Evolutionary conservation across 73 alveolate species (phyloP).

Genomic region (Paramecium bursaria): DNA sequence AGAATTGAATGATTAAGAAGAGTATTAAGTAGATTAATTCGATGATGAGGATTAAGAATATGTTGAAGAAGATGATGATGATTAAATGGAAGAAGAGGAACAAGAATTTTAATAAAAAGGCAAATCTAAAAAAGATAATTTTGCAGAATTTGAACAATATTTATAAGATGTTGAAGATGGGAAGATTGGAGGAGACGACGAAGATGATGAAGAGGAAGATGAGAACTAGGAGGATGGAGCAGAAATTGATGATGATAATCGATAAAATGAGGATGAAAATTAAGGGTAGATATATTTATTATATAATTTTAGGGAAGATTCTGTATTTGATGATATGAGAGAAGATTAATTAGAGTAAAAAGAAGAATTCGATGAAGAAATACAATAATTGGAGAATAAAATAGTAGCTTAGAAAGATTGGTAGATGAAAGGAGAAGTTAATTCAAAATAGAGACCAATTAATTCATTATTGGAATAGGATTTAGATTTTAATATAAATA

Average conservation of each 20-base stretch:
- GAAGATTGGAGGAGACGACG: constrained; percentile 28
- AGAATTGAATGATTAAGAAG: constrained; percentile 10
- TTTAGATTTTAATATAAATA: constrained; percentile 61
- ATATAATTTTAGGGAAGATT: constrained; percentile 54
- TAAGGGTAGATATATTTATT: constrained; percentile 32
- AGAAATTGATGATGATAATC: constrained; percentile 21
- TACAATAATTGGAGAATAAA: constrained; percentile 41
- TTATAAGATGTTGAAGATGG: constrained; percentile 59
- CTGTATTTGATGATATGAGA: constrained; percentile 63
- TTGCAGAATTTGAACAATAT: constrained; percentile 53
- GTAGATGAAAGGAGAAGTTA: constrained; percentile 61
- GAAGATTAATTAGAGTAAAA: constrained; percentile 45
- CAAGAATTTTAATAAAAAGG: constrained; percentile 17
- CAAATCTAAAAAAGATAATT: constrained; percentile 38
- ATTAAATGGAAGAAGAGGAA: constrained; percentile 41
- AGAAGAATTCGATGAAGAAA: constrained; percentile 29
- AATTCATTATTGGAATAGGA: constrained; percentile 62
- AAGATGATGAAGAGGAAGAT: constrained; percentile 61
- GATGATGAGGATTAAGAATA: constrained; percentile 41
- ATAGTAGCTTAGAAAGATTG: constrained; percentile 57
- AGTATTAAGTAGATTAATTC: constrained; percentile 12
- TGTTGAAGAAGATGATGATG: constrained; percentile 49
- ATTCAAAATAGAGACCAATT: constrained; percentile 63
- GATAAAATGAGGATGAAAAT: background rate
- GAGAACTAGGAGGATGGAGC: constrained; percentile 45